These are phyloP conservation scores for Colletotrichum sp. DNA, from an alignment of 2,329 filamentous ascomycete genomes.

Conservation along the genomic window DNA sequence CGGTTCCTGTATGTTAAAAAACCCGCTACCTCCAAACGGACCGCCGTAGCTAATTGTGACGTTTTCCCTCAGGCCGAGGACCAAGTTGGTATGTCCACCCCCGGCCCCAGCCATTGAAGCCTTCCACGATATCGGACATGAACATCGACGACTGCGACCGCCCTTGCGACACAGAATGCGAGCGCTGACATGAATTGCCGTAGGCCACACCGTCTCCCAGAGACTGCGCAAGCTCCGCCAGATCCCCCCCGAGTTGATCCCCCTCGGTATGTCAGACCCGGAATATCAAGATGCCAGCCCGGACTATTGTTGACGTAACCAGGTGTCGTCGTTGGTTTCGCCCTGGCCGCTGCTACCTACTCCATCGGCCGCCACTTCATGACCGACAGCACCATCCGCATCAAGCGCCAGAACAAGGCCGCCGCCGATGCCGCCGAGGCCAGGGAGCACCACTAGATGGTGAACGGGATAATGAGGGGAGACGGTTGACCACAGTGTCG, in stretches of 20 bases:
- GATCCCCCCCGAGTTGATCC: constrained; percentile 92
- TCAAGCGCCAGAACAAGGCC: constrained; percentile 68
- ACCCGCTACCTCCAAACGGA: constrained; percentile 4
- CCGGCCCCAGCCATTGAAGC: constrained; percentile 19
- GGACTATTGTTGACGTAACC: neutral
- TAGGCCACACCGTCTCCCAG: constrained; percentile 97
- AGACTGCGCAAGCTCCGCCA: constrained; percentile 87
- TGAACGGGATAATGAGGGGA: constrained; percentile 9
- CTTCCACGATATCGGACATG: neutral
- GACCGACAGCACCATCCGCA: constrained; percentile 90
- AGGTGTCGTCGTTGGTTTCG: constrained; percentile 89
- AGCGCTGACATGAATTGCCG: neutral
- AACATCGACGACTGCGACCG: neutral
- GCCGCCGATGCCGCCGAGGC: constrained; percentile 37
- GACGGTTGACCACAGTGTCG: constrained; percentile 6
- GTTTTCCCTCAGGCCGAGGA: constrained; percentile 62
- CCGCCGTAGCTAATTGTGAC: constrained; percentile 35
- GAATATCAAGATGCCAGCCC: constrained; percentile 1
- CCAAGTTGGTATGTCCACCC: constrained; percentile 64
- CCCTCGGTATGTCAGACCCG: constrained; percentile 74
- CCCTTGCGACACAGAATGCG: neutral
- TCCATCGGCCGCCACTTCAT: constrained; percentile 82
- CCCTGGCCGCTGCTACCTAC: constrained; percentile 81
- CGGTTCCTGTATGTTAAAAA: constrained; percentile 70
- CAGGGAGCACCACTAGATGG: constrained; percentile 39